Evolutionary conservation across 345 rosid genomes (phyloP).

Genomic region (Eucalyptus guilfoylei): DNA sequence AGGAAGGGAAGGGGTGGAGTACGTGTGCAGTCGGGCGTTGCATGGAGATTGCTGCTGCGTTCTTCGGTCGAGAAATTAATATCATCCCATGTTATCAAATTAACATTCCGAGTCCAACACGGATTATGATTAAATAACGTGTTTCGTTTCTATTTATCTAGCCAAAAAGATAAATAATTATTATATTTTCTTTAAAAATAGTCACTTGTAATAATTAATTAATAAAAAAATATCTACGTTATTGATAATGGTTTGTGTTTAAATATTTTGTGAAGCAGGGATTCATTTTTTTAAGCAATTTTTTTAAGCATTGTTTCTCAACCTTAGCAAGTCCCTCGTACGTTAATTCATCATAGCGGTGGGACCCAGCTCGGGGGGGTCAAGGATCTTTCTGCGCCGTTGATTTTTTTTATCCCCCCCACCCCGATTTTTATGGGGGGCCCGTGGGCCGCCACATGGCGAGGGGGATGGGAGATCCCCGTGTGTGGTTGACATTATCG

Average conservation of each 20-base stretch:
- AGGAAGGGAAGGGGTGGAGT: background rate
- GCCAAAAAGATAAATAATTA: no score
- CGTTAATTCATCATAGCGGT: background rate
- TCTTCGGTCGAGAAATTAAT: background rate
- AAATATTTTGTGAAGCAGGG: no score
- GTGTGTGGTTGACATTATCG: background rate
- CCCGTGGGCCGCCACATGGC: background rate
- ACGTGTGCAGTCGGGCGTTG: conserved; percentile 39
- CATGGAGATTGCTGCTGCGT: conserved; percentile 12
- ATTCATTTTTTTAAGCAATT: no score
- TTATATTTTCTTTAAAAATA: no score
- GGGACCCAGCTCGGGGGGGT: conserved; percentile 8
- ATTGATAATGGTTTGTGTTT: background rate
- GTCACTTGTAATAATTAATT: background rate
- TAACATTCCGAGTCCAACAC: background rate
- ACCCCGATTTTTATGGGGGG: background rate
- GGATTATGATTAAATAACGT: background rate
- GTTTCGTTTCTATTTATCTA: rapidly evolving
- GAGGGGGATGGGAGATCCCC: background rate
- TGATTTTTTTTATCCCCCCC: background rate
- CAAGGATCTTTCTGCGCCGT: background rate
- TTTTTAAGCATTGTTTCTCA: no score
- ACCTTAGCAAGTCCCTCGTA: background rate
- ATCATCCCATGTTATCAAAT: background rate
- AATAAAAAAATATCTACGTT: background rate